Evolutionary conservation across 345 rosid species (phyloP), one percentile per base, ranked within the genome.

Genomic region (Moricandia arvensis): DNA sequence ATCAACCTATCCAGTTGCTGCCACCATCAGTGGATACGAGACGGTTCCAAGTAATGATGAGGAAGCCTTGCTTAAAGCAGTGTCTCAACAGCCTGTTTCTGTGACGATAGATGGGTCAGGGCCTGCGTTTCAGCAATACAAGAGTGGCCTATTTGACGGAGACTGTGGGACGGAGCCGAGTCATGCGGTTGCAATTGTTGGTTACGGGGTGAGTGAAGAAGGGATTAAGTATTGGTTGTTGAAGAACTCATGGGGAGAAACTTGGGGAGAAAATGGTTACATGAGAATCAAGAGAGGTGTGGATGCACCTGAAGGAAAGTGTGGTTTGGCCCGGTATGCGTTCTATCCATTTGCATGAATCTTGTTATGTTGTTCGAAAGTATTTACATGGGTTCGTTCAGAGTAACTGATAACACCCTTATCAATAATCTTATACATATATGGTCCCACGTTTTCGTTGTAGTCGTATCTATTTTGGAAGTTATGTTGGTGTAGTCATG

Each of bases 191-290:
- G 64, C 83, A 0, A 59, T 81, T 17, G 83, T 86, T 26, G 87
- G 87, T 16, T 86, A 83, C 21, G 86, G 91, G n/a, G 69, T 24
- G 8, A 73, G 30, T 26, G 51, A 30, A 5, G 87, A 80, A 4
- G 74, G 82, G 5, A 63, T 3, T 8, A 71, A 84, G 51, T 85
- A 82, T 38, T 85, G 90, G 90, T 4, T 86, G 26, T 31, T 86
- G 17, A 72, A 83, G 71, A 89, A 89, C 58, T 87, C 89, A 1
- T 87, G 91, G 90, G 89, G 87, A 0, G 3, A 15, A 8, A 17
- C 9, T 0, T 85, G 87, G 89, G 91, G 93, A 8, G 89, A 86
- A 65, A 15, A 58, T 8, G 91, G 90, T 16, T 85, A 81, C 29
- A 78, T 86, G 75, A 84, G 78, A 69, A 80, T 89, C 66, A 68